A percentile compares a stretch with the other conserved stretches of the same genome.
Conservation (phyloP, 768 basidiomycete genomes). For the Rhodotorula taiwanensis region DNA sequence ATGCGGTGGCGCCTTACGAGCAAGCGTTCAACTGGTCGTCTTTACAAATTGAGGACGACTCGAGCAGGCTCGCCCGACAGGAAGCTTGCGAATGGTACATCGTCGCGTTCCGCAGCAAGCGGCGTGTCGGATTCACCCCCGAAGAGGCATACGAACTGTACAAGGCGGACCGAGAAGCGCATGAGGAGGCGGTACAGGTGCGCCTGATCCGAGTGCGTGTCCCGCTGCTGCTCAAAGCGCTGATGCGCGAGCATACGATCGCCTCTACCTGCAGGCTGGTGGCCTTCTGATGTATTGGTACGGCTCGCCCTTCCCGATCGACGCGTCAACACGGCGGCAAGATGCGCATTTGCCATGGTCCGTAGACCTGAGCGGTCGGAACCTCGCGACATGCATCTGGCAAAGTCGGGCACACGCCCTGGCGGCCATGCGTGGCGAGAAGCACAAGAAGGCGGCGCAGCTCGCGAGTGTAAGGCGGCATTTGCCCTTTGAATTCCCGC, state of each 20-base stretch:
- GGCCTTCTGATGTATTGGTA: constrained; percentile 80
- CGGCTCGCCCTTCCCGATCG: constrained; percentile 3
- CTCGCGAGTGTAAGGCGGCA: constrained; percentile 54
- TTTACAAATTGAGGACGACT: constrained; percentile 49
- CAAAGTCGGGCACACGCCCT: constrained; percentile 76
- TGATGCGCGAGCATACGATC: background rate
- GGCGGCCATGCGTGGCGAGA: constrained; percentile 68
- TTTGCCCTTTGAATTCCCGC: background rate
- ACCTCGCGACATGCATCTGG: constrained; percentile 95
- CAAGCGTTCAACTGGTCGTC: constrained; percentile 84
- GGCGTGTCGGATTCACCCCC: constrained; percentile 51
- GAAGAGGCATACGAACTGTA: constrained; percentile 58
- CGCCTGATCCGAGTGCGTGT: constrained; percentile 46
- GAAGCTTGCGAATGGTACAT: constrained; percentile 85
- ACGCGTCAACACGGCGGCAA: background rate
- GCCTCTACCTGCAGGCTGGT: constrained; percentile 24
- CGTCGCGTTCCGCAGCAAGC: constrained; percentile 77
- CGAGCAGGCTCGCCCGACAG: constrained; percentile 49
- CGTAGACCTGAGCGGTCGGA: constrained; percentile 43
- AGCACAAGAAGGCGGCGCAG: constrained; percentile 74
- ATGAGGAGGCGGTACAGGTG: constrained; percentile 83
- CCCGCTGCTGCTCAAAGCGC: background rate
- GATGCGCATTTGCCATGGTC: no score
- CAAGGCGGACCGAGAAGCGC: constrained; percentile 75
- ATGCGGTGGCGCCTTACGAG: constrained; percentile 60